Percentiles rank a stretch among this genome's conserved stretches.
These are phyloP conservation scores for Endotrypanum monterogeii DNA, from an alignment of 208 protist species.

Conservation along the genomic window DNA sequence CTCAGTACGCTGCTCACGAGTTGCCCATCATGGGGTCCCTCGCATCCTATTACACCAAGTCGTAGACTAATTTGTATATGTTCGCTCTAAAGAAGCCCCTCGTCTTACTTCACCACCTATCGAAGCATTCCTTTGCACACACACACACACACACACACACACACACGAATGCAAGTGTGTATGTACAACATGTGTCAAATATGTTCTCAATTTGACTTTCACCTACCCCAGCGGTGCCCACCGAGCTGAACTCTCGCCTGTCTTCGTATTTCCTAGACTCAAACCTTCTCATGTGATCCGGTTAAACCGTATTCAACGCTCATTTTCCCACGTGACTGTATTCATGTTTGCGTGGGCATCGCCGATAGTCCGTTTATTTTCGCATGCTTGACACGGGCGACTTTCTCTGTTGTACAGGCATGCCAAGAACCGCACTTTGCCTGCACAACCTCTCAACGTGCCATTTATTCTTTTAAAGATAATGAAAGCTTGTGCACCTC, in stretches of 20 bases:
- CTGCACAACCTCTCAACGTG: too few relatives aligned
- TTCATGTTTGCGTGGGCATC: too few relatives aligned
- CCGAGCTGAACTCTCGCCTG: not conserved
- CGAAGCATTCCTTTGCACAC: not conserved
- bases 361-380: too few relatives aligned
- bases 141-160: not conserved
- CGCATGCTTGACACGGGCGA: too few relatives aligned
- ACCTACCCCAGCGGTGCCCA: not conserved
- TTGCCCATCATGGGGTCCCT: constrained; percentile 55
- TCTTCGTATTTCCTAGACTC: not conserved
- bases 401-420: too few relatives aligned
- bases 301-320: too few relatives aligned
- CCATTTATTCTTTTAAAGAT: not conserved
- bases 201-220: not conserved
- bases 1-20: constrained; percentile 42
- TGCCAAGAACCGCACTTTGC: too few relatives aligned
- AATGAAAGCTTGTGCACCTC: not conserved
- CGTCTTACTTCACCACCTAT: not conserved
- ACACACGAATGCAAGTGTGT: not conserved
- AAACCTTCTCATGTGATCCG: too few relatives aligned
- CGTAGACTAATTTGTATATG: not conserved
- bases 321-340: not conserved
- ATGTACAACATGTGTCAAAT: not conserved
- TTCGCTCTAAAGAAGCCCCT: not conserved
- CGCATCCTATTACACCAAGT: constrained; percentile 38